Evolutionary conservation across 1,139 yeast genomes (phyloP).

Genomic region (Spathaspora jeffriesii): DNA sequence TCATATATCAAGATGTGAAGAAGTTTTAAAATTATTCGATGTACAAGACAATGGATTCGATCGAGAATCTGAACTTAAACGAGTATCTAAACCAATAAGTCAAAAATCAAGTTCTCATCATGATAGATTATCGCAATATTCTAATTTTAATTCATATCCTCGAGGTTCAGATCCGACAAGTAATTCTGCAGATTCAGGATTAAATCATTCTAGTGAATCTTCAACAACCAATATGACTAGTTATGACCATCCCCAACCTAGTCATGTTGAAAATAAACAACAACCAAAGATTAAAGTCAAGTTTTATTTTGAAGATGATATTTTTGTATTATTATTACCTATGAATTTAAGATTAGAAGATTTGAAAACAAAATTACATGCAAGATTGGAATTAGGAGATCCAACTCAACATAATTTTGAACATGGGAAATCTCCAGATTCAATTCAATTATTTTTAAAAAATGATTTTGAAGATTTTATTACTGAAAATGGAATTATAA

Average conservation of each 20-base stretch:
- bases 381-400: constrained; percentile 50
- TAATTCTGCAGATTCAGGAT: constrained; percentile 25
- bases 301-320: constrained; percentile 86
- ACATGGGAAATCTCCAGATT: constrained; percentile 14
- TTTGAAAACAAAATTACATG: constrained; percentile 61
- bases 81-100: constrained; percentile 40
- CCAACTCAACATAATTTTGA: constrained; percentile 14
- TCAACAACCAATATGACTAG: constrained; percentile 10
- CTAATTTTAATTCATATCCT: constrained; percentile 16
- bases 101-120: constrained; percentile 45
- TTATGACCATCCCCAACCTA: constrained; percentile 7
- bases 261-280: constrained; percentile 5
- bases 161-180: constrained; percentile 15
- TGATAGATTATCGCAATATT: constrained; percentile 45
- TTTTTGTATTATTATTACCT: constrained; percentile 83
- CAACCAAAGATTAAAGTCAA: constrained; percentile 61
- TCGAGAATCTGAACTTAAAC: constrained; percentile 17
- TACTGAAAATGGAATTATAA: constrained; percentile 28
- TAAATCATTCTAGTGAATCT: constrained; percentile 13
- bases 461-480: constrained; percentile 44
- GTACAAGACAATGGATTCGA: constrained; percentile 66
- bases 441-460: constrained; percentile 36
- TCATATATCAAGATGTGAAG: constrained; percentile 70
- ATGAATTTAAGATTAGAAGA: constrained; percentile 59
- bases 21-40: constrained; percentile 73